Evolutionary conservation across 2,329 filamentous ascomycete genomes (phyloP).

Genomic region (Microsporum audouinii): DNA sequence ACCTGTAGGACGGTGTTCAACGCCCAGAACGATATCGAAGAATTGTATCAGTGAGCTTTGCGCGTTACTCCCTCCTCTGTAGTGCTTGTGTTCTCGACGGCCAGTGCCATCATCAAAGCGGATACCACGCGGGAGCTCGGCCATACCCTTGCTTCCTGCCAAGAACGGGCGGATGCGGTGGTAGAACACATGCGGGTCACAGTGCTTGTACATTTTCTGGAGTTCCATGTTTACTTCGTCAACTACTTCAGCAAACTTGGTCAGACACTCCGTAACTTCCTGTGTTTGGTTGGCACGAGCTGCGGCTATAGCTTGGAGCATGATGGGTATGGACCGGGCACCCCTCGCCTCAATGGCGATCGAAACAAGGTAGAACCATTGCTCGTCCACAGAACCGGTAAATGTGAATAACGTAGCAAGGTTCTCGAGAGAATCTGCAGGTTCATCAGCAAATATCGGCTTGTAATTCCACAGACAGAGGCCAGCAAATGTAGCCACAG

Average conservation of each 20-base stretch:
- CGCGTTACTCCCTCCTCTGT: constrained; percentile 88
- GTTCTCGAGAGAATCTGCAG: constrained; percentile 73
- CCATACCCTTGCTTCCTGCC: constrained; percentile 96
- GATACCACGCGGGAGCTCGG: constrained; percentile 74
- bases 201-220: constrained; percentile 86
- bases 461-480: constrained; percentile 96
- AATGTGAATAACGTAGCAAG: constrained; percentile 80
- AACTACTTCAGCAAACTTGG: constrained; percentile 70
- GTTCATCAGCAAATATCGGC: constrained; percentile 73
- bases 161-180: constrained; percentile 92
- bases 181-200: constrained; percentile 90
- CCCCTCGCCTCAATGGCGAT: constrained; percentile 91
- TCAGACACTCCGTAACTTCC: constrained; percentile 67
- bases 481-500: constrained; percentile 87
- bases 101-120: constrained; percentile 73
- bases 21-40: constrained; percentile 82
- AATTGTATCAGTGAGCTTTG: constrained; percentile 96
- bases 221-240: constrained; percentile 72
- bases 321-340: constrained; percentile 73
- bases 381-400: constrained; percentile 89
- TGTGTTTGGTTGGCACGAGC: constrained; percentile 57
- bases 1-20: constrained; percentile 84
- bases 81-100: constrained; percentile 61
- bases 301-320: constrained; percentile 76
- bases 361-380: constrained; percentile 96